phyloP scores from a whole-genome alignment of 768 basidiomycete genomes.

The Leccinum subgranulosum region DNA sequence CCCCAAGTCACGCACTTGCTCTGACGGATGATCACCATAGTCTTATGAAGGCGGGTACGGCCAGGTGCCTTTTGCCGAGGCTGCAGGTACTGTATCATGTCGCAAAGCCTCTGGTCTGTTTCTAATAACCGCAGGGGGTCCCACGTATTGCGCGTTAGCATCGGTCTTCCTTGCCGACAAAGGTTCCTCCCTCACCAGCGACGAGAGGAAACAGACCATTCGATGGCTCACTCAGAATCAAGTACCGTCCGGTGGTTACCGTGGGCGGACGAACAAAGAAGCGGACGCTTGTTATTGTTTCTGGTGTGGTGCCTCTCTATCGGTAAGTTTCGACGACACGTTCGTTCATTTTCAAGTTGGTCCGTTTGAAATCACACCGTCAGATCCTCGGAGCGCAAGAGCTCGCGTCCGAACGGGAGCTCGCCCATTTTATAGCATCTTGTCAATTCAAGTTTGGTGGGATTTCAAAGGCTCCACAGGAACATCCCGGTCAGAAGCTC shows the following conservation, averaged over 20 bases:
- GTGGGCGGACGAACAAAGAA: constrained; percentile 83
- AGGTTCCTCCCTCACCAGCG: constrained; percentile 24
- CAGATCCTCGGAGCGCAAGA: constrained; percentile 68
- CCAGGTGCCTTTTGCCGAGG: constrained; percentile 76
- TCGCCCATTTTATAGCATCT: constrained; percentile 60
- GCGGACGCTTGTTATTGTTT: constrained; percentile 96
- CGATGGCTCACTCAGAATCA: constrained; percentile 78
- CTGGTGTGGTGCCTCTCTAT: constrained; percentile 84
- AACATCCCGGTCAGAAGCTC: constrained; percentile 61
- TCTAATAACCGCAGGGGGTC: constrained; percentile 59
- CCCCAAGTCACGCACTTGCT: not conserved
- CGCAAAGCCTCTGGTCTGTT: not conserved
- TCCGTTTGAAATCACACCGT: not conserved
- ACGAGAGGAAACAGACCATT: constrained; percentile 53
- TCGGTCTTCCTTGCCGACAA: constrained; percentile 52
- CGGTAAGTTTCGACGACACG: constrained; percentile 42
- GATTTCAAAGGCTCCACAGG: constrained; percentile 78
- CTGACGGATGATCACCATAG: constrained; percentile 39
- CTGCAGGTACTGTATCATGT: constrained; percentile 57
- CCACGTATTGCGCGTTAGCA: constrained; percentile 90
- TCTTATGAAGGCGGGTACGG: constrained; percentile 93
- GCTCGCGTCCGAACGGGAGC: constrained; percentile 53
- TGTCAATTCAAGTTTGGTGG: constrained; percentile 93
- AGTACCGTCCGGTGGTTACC: constrained; percentile 69
- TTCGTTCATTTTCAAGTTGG: not conserved